Evolutionary conservation across 495 filamentous ascomycete genomes (phyloP), one percentile per base, ranked within the genome.

Genomic region (Penicillium tannophilum): DNA sequence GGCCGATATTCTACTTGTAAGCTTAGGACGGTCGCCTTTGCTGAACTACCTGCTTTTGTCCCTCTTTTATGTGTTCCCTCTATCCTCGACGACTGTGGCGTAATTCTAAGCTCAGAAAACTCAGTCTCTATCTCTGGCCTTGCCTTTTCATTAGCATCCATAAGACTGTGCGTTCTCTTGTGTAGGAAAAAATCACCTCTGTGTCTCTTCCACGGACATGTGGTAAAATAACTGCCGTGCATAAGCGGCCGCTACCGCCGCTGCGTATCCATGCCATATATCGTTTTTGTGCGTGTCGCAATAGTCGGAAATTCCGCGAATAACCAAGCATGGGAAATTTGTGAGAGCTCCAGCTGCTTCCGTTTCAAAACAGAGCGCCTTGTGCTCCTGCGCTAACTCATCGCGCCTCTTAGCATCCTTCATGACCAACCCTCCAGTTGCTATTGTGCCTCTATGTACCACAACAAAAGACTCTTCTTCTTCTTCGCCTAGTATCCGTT

Each of bases 361-460:
- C 24, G 30, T 49, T 23, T 49, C 46, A 14, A 49, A 49, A 30
- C 46, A 75, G 71, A 8, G 83, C 42, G 20, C 42, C 6, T 11
- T n/a, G 6, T 45, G 42, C 17, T 45, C 48, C 46, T 50, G 31
- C 31, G 55, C 59, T 19, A 67, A 31, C 0, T 44, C 12, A 50
- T 73, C 68, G 45, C 72, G 49, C 14, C 26, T 16, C 24, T 47
- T 28, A n/a, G 57, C 71, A 56, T 73, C 52, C 44, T 68, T 69
- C 8, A 77, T 69, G 1, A 76, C 61, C 24, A 54, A 43, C 17
- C 76, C 64, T 1, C 63, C 75, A 7, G 73, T 76, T 9, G 74
- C 76, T 56, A 77, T 71, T 9, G 54, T 57, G 10, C 76, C 75
- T 20, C 66, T 62, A 46, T 77, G 73, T 26, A 79, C 62, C 12